These are phyloP conservation scores for Ascochyta rabiei DNA, from an alignment of 2,329 filamentous ascomycete genomes.

Conservation along the genomic window DNA sequence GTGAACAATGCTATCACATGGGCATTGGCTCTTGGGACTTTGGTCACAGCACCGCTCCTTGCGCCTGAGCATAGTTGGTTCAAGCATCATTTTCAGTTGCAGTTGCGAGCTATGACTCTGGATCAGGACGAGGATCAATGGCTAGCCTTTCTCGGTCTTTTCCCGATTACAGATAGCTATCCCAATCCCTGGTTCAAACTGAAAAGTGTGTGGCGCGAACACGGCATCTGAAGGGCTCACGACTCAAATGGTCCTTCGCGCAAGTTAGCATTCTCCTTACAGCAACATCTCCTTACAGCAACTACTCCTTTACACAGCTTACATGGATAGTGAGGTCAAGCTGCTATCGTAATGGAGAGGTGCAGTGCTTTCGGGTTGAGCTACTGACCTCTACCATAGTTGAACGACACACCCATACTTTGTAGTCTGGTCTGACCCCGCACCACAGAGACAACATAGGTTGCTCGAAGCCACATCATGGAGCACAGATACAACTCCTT, in stretches of 20 bases:
- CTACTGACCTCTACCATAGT: neutral
- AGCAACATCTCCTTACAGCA: no score
- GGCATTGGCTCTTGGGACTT: conserved; percentile 24
- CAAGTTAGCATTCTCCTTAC: no score
- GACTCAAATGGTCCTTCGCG: neutral
- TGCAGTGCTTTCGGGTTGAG: neutral
- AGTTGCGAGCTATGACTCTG: conserved; percentile 16
- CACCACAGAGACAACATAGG: neutral
- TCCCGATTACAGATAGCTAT: conserved; percentile 20
- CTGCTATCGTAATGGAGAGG: neutral
- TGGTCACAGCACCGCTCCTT: conserved; percentile 18
- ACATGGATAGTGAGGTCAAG: neutral
- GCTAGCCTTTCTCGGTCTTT: conserved; percentile 14
- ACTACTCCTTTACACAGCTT: no score
- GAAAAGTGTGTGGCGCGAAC: conserved; percentile 5
- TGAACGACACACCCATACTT: neutral
- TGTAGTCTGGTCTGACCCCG: neutral
- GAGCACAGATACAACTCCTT: neutral
- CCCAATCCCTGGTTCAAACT: conserved; percentile 15
- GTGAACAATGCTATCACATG: conserved; percentile 24
- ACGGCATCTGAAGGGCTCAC: neutral
- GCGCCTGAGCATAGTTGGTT: conserved; percentile 27
- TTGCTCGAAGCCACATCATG: neutral
- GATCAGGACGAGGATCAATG: conserved; percentile 10
- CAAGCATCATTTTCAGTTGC: conserved; percentile 19